Evolutionary conservation across 345 rosid genomes (phyloP), one percentile per base, ranked within the genome.

Genomic region (Syzygium oleosum): DNA sequence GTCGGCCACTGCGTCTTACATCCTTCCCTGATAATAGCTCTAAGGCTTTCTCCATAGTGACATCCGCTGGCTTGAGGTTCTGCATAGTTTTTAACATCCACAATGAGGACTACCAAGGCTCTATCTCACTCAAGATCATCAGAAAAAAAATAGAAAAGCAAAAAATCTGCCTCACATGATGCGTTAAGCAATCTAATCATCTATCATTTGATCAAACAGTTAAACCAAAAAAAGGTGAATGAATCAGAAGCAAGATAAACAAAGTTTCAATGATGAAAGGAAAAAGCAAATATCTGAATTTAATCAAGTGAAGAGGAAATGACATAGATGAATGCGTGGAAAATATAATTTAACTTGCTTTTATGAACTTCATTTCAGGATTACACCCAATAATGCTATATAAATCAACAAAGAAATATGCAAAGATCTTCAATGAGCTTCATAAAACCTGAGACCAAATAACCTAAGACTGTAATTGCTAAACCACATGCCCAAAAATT

Each of bases 11-110:
- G 21, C 41, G 89, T 90, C 96, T 92, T 21, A 90, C 98, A 88
- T 93, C 88, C 77, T 92, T 91, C 85, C 98, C 86, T 51, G 96
- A 93, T 88, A 98, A 90, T 87, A 95, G 92, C 91, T 93, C 88
- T 91, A 97, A 77, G 46, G 98, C 99, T 88, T 91, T 97, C 92
- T 96, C 97, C 85, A 98, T 63, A 61, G 95, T 94, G 84, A 98
- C 87, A 9, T 92, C 93, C 27, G 91, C 85, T 29, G 98, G 96
- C 79, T 93, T 93, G 86, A 91, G 29, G 88, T 91, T 92, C 99
- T 98, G 96, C 93, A 87, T 73, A 5, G 10, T 73, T 38, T 38
- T 38, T 7, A 73, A 38, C 83, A 73, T 58, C 51, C 54, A 86
- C 46, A 86, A 41, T 58, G 31, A n/a, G 52, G 38, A 59, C 27